Evolutionary conservation across 179 eudicot species (phyloP).

Genomic region (Sideroxylon spinosum): DNA sequence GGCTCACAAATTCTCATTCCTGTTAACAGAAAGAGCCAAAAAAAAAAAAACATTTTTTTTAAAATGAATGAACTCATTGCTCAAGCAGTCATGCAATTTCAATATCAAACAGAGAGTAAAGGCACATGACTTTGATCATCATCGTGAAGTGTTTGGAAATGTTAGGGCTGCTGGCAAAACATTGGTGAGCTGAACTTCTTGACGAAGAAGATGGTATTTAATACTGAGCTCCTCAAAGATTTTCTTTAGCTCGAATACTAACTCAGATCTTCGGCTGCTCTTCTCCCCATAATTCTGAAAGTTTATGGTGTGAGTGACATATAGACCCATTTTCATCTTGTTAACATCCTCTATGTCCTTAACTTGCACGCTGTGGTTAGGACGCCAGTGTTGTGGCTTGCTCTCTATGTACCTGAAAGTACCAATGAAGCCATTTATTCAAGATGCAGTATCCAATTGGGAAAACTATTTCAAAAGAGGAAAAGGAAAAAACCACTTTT

Average conservation of each 20-base stretch:
- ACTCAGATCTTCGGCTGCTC: slow-evolving; percentile 51
- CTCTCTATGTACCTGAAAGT: slow-evolving; percentile 62
- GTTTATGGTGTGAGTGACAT: slow-evolving; percentile 68
- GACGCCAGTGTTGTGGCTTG: slow-evolving; percentile 71
- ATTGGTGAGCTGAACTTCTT: slow-evolving; percentile 50
- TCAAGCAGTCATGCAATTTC: background rate
- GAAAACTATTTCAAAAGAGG: background rate
- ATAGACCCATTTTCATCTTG: slow-evolving; percentile 64
- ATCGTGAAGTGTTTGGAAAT: background rate
- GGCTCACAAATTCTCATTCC: background rate
- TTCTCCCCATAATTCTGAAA: slow-evolving; percentile 60
- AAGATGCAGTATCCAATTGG: background rate
- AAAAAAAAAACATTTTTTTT: no score
- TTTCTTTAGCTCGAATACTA: slow-evolving; percentile 65
- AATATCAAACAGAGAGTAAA: background rate
- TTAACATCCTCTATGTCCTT: slow-evolving; percentile 61
- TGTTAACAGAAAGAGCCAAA: background rate
- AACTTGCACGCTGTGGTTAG: slow-evolving; percentile 52
- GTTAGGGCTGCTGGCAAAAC: slow-evolving; percentile 34
- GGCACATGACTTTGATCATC: background rate
- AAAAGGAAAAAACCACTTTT: background rate
- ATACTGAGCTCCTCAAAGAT: slow-evolving; percentile 60
- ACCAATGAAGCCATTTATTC: background rate
- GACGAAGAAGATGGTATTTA: slow-evolving; percentile 59
- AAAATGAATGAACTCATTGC: background rate